Evolutionary conservation across 1,284 basidiomycete species (phyloP).

Genomic region (Irpex sp.): DNA sequence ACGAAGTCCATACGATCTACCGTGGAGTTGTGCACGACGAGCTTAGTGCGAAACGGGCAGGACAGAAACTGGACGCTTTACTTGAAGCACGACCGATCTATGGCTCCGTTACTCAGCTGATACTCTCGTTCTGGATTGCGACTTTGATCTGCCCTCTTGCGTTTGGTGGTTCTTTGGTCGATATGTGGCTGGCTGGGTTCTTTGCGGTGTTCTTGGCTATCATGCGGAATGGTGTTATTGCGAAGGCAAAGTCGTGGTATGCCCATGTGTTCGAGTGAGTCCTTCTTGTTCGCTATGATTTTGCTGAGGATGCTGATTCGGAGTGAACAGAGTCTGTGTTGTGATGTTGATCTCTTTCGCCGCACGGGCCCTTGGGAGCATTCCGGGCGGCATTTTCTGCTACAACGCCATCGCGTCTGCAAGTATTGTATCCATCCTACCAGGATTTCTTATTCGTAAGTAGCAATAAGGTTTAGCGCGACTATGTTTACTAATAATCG

Average conservation of each 20-base stretch:
- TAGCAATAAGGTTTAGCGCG: too few species aligned
- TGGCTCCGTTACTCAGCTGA: constrained; percentile 49
- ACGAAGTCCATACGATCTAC: constrained; percentile 73
- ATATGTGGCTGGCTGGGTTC: constrained; percentile 73
- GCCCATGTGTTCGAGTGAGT: constrained; percentile 87
- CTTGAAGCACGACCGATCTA: constrained; percentile 55
- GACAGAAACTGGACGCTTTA: constrained; percentile 42
- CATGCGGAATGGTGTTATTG: constrained; percentile 67
- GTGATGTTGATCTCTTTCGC: constrained; percentile 78
- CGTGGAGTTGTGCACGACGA: constrained; percentile 80
- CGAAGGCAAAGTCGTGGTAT: constrained; percentile 67
- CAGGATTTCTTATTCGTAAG: constrained; percentile 78
- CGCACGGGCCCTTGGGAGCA: constrained; percentile 74
- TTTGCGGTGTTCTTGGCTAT: constrained; percentile 61
- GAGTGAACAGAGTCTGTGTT: constrained; percentile 60
- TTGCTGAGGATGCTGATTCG: background rate
- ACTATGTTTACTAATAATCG: constrained; percentile 15
- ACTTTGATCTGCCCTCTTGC: constrained; percentile 75
- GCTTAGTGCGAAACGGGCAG: constrained; percentile 70
- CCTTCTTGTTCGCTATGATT: constrained; percentile 7
- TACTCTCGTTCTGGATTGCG: constrained; percentile 68
- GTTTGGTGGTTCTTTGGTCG: constrained; percentile 80
- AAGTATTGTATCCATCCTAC: constrained; percentile 76
- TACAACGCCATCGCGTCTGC: constrained; percentile 84
- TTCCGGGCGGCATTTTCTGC: constrained; percentile 71